Conservation (phyloP, 805 yeast species). For the Candida saitoana region DNA sequence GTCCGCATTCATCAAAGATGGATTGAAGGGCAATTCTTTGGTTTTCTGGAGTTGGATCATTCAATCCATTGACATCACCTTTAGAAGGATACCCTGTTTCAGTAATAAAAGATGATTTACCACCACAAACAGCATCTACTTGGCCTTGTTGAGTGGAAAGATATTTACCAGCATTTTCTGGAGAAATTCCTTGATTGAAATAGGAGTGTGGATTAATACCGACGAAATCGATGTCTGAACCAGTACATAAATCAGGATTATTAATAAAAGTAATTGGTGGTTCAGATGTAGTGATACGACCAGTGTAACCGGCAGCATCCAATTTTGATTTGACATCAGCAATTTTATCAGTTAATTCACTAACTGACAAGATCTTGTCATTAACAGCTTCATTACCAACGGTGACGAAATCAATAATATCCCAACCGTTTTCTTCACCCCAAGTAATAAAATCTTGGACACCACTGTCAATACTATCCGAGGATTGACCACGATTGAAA, state of each 20-base stretch:
- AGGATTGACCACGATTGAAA: constrained; percentile 57
- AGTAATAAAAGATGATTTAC: constrained; percentile 55
- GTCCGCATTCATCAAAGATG: constrained; percentile 55
- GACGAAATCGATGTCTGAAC: constrained; percentile 70
- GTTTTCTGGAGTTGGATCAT: constrained; percentile 66
- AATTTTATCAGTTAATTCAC: constrained; percentile 64
- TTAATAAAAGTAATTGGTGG: constrained; percentile 73
- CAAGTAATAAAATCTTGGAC: constrained; percentile 50
- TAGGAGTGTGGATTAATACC: constrained; percentile 87
- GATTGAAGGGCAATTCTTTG: constrained; percentile 66
- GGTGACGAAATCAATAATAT: constrained; percentile 68
- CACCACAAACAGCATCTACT: constrained; percentile 54
- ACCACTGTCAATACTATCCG: constrained; percentile 60
- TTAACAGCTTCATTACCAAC: constrained; percentile 87
- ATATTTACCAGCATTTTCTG: constrained; percentile 68
- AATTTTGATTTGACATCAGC: constrained; percentile 57
- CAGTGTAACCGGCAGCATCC: constrained; percentile 67
- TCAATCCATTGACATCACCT: constrained; percentile 68
- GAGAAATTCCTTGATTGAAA: constrained; percentile 60
- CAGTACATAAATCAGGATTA: constrained; percentile 65
- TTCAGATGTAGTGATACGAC: constrained; percentile 78
- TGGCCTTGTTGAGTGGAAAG: constrained; percentile 58
- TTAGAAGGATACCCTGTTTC: constrained; percentile 88
- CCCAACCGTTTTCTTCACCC: constrained; percentile 58
- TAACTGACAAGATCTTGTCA: constrained; percentile 55